These are phyloP conservation scores for Miscanthus lutarioriparius DNA, from an alignment of 176 grass and related monocot genomes.

Conservation along the genomic window DNA sequence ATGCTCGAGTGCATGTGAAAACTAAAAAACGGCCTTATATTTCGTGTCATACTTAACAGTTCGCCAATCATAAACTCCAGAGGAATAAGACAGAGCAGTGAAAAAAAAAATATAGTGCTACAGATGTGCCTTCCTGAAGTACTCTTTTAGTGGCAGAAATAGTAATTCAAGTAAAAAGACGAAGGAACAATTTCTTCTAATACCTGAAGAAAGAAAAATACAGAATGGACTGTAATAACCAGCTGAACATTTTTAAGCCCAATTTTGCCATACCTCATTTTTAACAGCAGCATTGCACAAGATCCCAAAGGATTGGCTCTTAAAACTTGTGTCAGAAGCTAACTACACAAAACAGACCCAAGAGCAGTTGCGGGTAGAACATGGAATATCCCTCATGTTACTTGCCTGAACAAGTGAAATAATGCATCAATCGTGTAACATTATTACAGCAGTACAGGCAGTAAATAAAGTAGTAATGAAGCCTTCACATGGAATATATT, in stretches of 20 bases:
- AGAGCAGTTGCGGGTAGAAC: no score
- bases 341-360: background rate
- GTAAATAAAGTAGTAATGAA: background rate
- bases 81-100: background rate
- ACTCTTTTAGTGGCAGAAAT: background rate
- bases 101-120: background rate
- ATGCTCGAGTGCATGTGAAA: background rate
- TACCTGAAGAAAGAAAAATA: constrained; percentile 48
- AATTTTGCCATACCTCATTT: constrained; percentile 51
- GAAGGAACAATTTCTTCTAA: constrained; percentile 3
- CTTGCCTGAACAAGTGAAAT: background rate
- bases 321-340: background rate
- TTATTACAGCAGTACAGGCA: constrained; percentile 20
- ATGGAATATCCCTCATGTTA: background rate
- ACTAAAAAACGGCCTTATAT: background rate
- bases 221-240: constrained; percentile 44
- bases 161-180: background rate
- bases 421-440: constrained; percentile 21
- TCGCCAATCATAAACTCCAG: background rate
- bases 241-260: constrained; percentile 48
- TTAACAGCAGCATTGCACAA: constrained; percentile 41
- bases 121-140: background rate
- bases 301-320: background rate
- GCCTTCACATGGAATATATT: background rate
- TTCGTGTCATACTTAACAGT: background rate